Conservation (phyloP, 371 early-diverging fungal genomes). For the Rhizopus microsporus region DNA sequence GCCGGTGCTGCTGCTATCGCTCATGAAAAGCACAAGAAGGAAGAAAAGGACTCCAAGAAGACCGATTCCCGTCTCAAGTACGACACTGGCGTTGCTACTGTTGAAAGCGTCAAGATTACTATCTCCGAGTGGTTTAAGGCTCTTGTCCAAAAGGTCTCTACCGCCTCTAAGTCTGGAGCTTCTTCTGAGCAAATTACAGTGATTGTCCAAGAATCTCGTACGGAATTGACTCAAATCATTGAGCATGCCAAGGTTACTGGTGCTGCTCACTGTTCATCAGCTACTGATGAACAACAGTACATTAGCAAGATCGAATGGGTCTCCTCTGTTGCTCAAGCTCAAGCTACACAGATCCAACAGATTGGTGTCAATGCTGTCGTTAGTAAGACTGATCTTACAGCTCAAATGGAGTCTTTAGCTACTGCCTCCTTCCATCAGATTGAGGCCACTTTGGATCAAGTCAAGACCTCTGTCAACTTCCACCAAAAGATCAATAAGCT, state of each 20-base stretch:
- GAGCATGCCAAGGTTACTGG: conserved; percentile 24
- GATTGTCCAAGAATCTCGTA: conserved; percentile 26
- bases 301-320: conserved; percentile 29
- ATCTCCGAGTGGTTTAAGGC: conserved; percentile 26
- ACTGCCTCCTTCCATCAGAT: conserved; percentile 33
- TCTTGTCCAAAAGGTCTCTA: conserved; percentile 24
- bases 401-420: conserved; percentile 24
- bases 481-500: conserved; percentile 25
- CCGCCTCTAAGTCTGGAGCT: conserved; percentile 21
- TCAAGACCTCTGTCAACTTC: conserved; percentile 24
- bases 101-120: conserved; percentile 26
- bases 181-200: conserved; percentile 26
- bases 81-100: conserved; percentile 23
- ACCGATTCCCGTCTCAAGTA: conserved; percentile 9
- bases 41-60: conserved; percentile 13
- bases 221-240: conserved; percentile 21
- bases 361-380: conserved; percentile 29
- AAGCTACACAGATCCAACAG: conserved; percentile 32
- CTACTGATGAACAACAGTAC: conserved; percentile 21
- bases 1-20: conserved; percentile 15
- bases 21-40: conserved; percentile 20
- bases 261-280: conserved; percentile 18
- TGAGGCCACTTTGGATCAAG: conserved; percentile 27
- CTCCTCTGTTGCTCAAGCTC: conserved; percentile 23
- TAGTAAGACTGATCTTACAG: conserved; percentile 21